Conservation (phyloP, 257 asterid species). For the Voacanga thouarsii region DNA sequence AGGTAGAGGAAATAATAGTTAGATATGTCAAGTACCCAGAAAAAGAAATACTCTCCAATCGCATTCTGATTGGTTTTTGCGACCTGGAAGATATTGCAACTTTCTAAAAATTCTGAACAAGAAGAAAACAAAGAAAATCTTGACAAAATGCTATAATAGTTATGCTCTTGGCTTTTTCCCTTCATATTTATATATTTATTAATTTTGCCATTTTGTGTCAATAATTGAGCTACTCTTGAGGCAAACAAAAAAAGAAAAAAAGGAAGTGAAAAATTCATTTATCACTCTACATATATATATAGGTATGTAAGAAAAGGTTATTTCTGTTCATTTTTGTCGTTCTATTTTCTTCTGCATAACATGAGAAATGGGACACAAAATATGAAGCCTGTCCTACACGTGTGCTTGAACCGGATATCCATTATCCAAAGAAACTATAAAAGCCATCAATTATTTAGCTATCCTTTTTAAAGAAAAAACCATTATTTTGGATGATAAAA, state of each 20-base stretch:
- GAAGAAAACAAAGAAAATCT: not conserved
- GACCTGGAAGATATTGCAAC: not conserved
- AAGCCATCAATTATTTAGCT: not conserved
- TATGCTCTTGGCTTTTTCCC: not conserved
- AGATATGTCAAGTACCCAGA: not conserved
- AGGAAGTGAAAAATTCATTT: too few species aligned
- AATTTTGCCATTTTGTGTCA: not conserved
- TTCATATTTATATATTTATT: not conserved
- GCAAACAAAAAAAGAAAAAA: too few species aligned
- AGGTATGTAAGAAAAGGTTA: not conserved
- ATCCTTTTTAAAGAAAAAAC: not conserved
- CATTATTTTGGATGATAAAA: not conserved
- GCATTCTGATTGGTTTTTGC: not conserved
- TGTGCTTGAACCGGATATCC: not conserved
- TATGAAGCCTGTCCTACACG: not conserved
- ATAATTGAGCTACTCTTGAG: not conserved
- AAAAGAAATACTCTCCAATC: not conserved
- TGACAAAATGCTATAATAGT: not conserved
- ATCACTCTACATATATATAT: too few species aligned
- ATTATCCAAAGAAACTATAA: not conserved
- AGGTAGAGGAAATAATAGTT: not conserved
- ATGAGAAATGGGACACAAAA: not conserved
- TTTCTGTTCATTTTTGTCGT: not conserved
- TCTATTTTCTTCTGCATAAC: not conserved
- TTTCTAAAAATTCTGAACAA: not conserved